Base-by-base conservation (phyloP, 768 basidiomycete genomes). In the Pluteus cervinus region DNA sequence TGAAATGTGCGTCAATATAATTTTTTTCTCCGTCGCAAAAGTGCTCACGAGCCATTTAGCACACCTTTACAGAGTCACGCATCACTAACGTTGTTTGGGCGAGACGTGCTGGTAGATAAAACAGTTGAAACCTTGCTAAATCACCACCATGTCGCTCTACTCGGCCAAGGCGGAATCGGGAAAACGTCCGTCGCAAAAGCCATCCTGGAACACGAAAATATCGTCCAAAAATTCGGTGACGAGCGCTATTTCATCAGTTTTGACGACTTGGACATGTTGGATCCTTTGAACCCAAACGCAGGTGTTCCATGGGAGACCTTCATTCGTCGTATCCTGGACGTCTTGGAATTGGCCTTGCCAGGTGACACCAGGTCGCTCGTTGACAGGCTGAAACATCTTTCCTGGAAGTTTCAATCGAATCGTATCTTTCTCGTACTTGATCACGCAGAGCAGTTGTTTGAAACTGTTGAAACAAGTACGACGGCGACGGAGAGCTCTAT, bases 151-250 rank as follows among this genome's bases (percentile, higher is more conserved):
- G 38, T 46, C n/a, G 41, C 45, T 4, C 45, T 46, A 23, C 37
- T 43, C 10, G 45, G 45, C 3, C 33, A 33, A 3, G 45, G 45
- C 4, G 45, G 45, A 6, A 46, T 43, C n/a, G 45, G 45, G 11
- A 46, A 46, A 31, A 46, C 33, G 6, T 42, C 34, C 36, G 43
- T 46, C 5, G 41, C 41, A 4, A 17, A 24, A 29, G 45, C 38
- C 3, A 33, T 46, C 16, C 33, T 46, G 1, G 29, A 46, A 11
- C 24, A 40, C 18, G 21, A 38, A 20, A 22, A 23, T 1, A 36
- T 43, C 16, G 15, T 33, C 16, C 7, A 14, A 11, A 43, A 31
- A 10, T 46, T 46, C 29, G 17, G 4, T 1, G 36, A 40, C 4
- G 37, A 31, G 7, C 41, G 45, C 4, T 36, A 24, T 17, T 46